These are phyloP conservation scores for Xylaria bambusicola DNA, from an alignment of 495 filamentous ascomycete species.

Conservation along the genomic window DNA sequence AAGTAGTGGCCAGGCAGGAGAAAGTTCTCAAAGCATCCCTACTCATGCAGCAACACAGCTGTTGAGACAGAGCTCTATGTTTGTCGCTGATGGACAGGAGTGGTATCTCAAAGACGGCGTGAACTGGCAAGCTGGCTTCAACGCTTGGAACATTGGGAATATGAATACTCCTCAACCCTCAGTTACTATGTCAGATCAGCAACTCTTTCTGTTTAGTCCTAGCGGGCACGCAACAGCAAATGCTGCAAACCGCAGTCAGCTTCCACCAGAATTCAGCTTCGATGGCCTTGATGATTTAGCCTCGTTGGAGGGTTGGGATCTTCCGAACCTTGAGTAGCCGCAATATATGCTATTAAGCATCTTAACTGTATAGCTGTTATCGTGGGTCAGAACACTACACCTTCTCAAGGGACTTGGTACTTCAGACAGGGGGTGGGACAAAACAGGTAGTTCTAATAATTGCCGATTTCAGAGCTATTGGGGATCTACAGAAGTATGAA, in stretches of 20 bases:
- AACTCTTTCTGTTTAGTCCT: constrained; percentile 30
- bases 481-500: background rate
- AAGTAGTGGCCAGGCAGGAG: constrained; percentile 6
- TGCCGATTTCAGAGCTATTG: constrained; percentile 4
- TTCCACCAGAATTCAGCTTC: constrained; percentile 29
- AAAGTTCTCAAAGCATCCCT: constrained; percentile 8
- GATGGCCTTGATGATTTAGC: constrained; percentile 29
- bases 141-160: constrained; percentile 40
- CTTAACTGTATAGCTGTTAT: too few species aligned
- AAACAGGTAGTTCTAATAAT: background rate
- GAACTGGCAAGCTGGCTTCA: constrained; percentile 51
- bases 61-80: constrained; percentile 30
- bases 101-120: constrained; percentile 55
- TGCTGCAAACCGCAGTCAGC: constrained; percentile 18
- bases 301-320: constrained; percentile 32
- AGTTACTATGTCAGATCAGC: constrained; percentile 22
- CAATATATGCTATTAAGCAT: background rate
- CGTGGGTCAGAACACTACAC: background rate
- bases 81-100: constrained; percentile 49
- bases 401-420: too few species aligned
- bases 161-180: constrained; percentile 2
- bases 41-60: constrained; percentile 18
- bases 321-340: constrained; percentile 27
- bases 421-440: background rate
- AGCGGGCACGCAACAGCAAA: constrained; percentile 22